Evolutionary conservation across 2,329 filamentous ascomycete genomes (phyloP).

Genomic region (Davidsoniella australis): DNA sequence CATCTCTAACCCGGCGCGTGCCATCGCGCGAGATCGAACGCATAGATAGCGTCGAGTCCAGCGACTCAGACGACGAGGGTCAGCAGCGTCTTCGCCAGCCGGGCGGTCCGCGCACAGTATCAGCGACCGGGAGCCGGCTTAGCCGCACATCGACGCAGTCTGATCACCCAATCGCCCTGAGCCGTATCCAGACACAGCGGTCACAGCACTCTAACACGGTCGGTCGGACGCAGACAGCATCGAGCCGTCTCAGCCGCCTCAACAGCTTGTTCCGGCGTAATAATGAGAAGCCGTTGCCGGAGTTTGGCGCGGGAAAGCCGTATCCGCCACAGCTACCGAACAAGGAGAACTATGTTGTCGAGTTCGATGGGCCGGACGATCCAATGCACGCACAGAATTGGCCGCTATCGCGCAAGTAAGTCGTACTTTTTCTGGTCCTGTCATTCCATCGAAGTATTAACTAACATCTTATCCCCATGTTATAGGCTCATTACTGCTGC

Average conservation of each 20-base stretch:
- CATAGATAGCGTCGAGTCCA: slow-evolving; percentile 34
- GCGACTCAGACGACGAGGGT: slow-evolving; percentile 2
- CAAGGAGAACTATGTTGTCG: slow-evolving; percentile 62
- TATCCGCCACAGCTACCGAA: slow-evolving; percentile 54
- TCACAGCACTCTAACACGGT: slow-evolving; percentile 59
- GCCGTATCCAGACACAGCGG: slow-evolving; percentile 51
- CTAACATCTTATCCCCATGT: not conserved
- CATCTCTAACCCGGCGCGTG: slow-evolving; percentile 21
- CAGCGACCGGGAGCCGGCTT: slow-evolving; percentile 21
- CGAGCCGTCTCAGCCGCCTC: not conserved
- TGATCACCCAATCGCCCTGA: slow-evolving; percentile 52
- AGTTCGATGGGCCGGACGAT: slow-evolving; percentile 71
- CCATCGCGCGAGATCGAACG: slow-evolving; percentile 40
- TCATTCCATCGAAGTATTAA: not conserved
- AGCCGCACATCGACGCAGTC: slow-evolving; percentile 45
- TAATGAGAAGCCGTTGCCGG: slow-evolving; percentile 42
- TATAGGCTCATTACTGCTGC: slow-evolving; percentile 41
- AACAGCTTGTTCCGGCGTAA: slow-evolving; percentile 28
- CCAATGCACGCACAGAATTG: slow-evolving; percentile 80
- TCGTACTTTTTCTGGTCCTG: slow-evolving; percentile 13
- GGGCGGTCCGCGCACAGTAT: slow-evolving; percentile 19
- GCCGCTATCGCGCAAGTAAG: slow-evolving; percentile 59
- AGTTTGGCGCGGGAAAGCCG: slow-evolving; percentile 57
- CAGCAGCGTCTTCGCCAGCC: slow-evolving; percentile 25
- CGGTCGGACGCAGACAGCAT: slow-evolving; percentile 29